Conservation (phyloP, 2,329 filamentous ascomycete genomes). For the Phyllosticta citrichinensis region DNA sequence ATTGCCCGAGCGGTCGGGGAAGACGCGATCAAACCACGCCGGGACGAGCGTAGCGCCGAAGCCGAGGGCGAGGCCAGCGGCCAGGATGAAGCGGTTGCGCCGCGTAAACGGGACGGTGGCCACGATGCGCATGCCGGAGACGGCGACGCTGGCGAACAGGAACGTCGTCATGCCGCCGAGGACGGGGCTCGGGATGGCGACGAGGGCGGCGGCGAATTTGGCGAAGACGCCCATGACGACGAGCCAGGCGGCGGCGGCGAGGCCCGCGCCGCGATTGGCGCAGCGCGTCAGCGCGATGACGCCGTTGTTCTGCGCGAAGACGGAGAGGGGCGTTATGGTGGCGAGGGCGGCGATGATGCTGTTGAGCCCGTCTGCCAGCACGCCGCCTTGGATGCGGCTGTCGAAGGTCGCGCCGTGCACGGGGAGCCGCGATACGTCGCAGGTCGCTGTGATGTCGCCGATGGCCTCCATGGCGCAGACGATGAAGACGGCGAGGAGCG, state of each 20-base stretch:
- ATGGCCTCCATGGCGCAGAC: slow-evolving; percentile 69
- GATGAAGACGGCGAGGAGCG: slow-evolving; percentile 52
- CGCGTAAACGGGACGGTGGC: slow-evolving; percentile 63
- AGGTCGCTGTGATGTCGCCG: slow-evolving; percentile 71
- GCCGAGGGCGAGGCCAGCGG: slow-evolving; percentile 62
- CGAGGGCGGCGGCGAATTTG: slow-evolving; percentile 72
- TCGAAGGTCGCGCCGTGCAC: slow-evolving; percentile 64
- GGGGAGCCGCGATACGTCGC: slow-evolving; percentile 67
- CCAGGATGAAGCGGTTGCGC: slow-evolving; percentile 72
- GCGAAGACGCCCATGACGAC: slow-evolving; percentile 73
- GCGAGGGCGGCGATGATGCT: slow-evolving; percentile 65
- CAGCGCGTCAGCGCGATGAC: slow-evolving; percentile 75
- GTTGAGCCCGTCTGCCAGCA: slow-evolving; percentile 68
- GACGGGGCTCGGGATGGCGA: slow-evolving; percentile 55
- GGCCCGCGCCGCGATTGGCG: slow-evolving; percentile 71
- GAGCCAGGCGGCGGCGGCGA: slow-evolving; percentile 67
- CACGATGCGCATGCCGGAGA: slow-evolving; percentile 70
- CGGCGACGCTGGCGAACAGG: slow-evolving; percentile 65
- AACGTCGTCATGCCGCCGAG: slow-evolving; percentile 56
- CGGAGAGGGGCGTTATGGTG: slow-evolving; percentile 71
- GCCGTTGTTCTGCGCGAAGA: slow-evolving; percentile 77
- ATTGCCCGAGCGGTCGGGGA: slow-evolving; percentile 62
- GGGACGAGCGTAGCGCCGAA: slow-evolving; percentile 45
- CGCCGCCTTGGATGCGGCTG: slow-evolving; percentile 67
- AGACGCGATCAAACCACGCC: slow-evolving; percentile 57